Evolutionary conservation across 202 grass and related monocot genomes (phyloP).

Genomic region (Zizania palustris): DNA sequence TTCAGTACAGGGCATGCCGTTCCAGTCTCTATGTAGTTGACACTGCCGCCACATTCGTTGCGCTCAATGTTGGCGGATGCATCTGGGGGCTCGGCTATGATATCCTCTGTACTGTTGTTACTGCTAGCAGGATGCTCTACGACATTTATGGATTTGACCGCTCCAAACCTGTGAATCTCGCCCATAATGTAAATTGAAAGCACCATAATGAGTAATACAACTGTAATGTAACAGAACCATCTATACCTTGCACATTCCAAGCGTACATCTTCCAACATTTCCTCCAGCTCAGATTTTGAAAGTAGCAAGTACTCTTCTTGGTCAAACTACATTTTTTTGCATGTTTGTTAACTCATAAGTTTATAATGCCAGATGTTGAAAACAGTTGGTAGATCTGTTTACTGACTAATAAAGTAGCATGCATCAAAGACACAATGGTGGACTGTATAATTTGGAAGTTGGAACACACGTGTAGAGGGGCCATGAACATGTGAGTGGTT

Average conservation of each 20-base stretch:
- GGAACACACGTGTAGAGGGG: neutral
- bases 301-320: conserved; percentile 71
- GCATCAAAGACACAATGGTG: conserved; percentile 15
- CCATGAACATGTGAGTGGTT: neutral
- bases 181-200: conserved; percentile 42
- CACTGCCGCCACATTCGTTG: conserved; percentile 12
- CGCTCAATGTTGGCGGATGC: conserved; percentile 30
- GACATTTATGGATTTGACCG: conserved; percentile 77
- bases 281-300: conserved; percentile 77
- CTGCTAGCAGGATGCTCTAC: conserved; percentile 43
- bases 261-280: conserved; percentile 86
- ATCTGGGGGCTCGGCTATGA: conserved; percentile 35
- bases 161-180: conserved; percentile 85
- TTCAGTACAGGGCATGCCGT: conserved; percentile 35
- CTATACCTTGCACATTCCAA: conserved; percentile 77
- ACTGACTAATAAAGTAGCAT: conserved; percentile 11
- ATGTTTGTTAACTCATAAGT: conserved; percentile 27
- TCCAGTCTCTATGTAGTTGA: conserved; percentile 29
- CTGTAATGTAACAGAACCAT: conserved; percentile 28
- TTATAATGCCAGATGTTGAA: conserved; percentile 28
- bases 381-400: conserved; percentile 14
- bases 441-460: conserved; percentile 26
- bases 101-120: conserved; percentile 26
- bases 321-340: conserved; percentile 64
- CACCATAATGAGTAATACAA: conserved; percentile 41